Evolutionary conservation across 1,139 yeast species (phyloP).

Genomic region (Meyerozyma athensensis): DNA sequence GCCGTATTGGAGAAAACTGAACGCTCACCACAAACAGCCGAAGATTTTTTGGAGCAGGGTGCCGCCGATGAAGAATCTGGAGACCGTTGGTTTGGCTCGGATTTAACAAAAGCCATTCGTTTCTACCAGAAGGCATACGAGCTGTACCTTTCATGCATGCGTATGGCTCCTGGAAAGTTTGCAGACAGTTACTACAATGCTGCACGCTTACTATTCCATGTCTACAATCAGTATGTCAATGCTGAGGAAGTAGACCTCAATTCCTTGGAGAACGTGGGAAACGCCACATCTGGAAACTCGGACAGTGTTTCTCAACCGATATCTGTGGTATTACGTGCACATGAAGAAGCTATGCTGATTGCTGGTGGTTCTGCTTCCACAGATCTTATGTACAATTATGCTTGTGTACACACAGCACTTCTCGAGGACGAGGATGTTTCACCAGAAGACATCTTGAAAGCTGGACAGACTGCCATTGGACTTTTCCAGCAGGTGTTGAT

Average conservation of each 20-base stretch:
- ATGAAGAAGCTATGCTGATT: conserved; percentile 30
- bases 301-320: conserved; percentile 38
- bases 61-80: conserved; percentile 52
- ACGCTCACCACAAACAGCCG: conserved; percentile 31
- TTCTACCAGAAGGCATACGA: conserved; percentile 48
- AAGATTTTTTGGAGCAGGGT: conserved; percentile 45
- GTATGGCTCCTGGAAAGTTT: conserved; percentile 3
- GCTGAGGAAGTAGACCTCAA: conserved; percentile 39
- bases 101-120: conserved; percentile 46
- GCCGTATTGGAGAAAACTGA: conserved; percentile 11
- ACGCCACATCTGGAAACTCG: conserved; percentile 28
- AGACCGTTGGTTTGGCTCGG: conserved; percentile 55
- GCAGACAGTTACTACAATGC: conserved; percentile 45
- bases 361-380: conserved; percentile 21
- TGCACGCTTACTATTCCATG: conserved; percentile 45
- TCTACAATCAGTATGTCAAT: conserved; percentile 39
- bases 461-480: conserved; percentile 17
- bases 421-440: conserved; percentile 27
- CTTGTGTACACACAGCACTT: conserved; percentile 43
- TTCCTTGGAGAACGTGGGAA: conserved; percentile 36
- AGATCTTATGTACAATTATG: conserved; percentile 45
- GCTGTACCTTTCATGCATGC: conserved; percentile 19
- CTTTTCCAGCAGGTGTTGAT: conserved; percentile 17
- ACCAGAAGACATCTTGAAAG: conserved; percentile 11
- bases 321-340: conserved; percentile 28